These are phyloP conservation scores for Phytophthora macrochlamydospora DNA, from an alignment of 352 stramenopile species.

Conservation along the genomic window DNA sequence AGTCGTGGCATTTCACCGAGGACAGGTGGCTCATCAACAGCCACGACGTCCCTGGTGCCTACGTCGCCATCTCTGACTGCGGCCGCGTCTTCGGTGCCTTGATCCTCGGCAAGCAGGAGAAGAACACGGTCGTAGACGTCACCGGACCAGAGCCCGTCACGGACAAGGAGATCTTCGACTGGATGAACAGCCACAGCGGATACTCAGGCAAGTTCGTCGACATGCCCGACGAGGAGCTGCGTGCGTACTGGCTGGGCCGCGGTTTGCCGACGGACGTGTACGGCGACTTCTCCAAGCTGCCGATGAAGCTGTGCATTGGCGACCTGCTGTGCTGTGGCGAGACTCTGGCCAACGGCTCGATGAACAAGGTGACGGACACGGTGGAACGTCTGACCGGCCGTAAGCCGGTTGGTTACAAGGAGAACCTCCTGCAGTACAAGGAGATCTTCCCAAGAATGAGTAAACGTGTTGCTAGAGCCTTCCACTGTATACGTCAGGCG, in stretches of 20 bases:
- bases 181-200: slow-evolving; percentile 25
- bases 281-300: slow-evolving; percentile 27
- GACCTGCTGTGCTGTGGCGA: slow-evolving; percentile 33
- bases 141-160: slow-evolving; percentile 17
- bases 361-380: slow-evolving; percentile 32
- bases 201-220: slow-evolving; percentile 26
- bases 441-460: slow-evolving; percentile 31
- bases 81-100: slow-evolving; percentile 22
- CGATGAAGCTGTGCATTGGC: slow-evolving; percentile 32
- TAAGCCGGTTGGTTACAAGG: slow-evolving; percentile 26
- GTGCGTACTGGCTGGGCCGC: slow-evolving; percentile 20
- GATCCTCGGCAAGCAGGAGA: slow-evolving; percentile 24
- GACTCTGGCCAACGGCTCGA: slow-evolving; percentile 31
- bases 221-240: slow-evolving; percentile 18
- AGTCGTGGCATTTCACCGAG: slow-evolving; percentile 13
- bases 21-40: slow-evolving; percentile 15
- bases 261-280: slow-evolving; percentile 26
- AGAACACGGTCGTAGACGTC: slow-evolving; percentile 23
- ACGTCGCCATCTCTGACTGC: slow-evolving; percentile 18
- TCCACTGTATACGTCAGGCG: no score
- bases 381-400: slow-evolving; percentile 30
- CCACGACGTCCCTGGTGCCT: slow-evolving; percentile 6
- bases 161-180: slow-evolving; percentile 21
- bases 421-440: slow-evolving; percentile 31
- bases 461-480: slow-evolving; percentile 5